Base-by-base conservation (phyloP, 75 land plant species). In the Selaginella moellendorffii region DNA sequence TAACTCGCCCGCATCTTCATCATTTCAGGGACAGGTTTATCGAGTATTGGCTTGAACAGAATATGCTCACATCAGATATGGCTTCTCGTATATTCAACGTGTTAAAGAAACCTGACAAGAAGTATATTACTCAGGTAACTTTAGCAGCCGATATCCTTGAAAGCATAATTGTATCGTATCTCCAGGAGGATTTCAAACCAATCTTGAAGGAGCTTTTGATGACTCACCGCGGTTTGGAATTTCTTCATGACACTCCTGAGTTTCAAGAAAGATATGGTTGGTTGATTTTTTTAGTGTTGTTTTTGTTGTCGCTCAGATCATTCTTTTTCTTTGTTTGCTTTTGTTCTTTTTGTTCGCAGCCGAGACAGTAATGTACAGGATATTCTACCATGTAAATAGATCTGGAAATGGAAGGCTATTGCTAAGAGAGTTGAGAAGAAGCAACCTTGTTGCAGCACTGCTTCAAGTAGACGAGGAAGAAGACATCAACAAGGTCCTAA, bases 181-280 rank as follows among this genome's bases (percentile, higher is more conserved):
- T 62, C 25, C 81, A 90, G 97, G 92, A 87, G 18, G 97, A 90
- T 60, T 87, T 90, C 66, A 87, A 85, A 60, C 93, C 92, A 54
- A 63, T 90, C 24, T 67, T 90, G 31, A 76, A 81, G 62, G 97
- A 90, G 66, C 77, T 90, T 63, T 69, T 90, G 71, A 76, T 80
- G 25, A 80, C 85, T 53, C 97, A 90, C 74, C 97, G 82, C 64
- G 97, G 97, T 19, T 74, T 90, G 70, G 97, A 90, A 65, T 90
- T 90, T 62, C 72, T 90, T 52, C 97, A 90, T 54, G 79, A 76
- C 51, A 87, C 97, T 54, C 93, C 88, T 21, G 97, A 90, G 68
- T 90, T 90, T 80, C 97, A 90, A 77, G 92, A 90, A 70, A 87
- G 97, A 90, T 90, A 90, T 80, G 97, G 96, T 90, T 71, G n/a